Percentiles rank a stretch among this genome's conserved stretches.
Conservation (phyloP, 192 early-diverging fungal genomes). For the Diversispora epigaea region DNA sequence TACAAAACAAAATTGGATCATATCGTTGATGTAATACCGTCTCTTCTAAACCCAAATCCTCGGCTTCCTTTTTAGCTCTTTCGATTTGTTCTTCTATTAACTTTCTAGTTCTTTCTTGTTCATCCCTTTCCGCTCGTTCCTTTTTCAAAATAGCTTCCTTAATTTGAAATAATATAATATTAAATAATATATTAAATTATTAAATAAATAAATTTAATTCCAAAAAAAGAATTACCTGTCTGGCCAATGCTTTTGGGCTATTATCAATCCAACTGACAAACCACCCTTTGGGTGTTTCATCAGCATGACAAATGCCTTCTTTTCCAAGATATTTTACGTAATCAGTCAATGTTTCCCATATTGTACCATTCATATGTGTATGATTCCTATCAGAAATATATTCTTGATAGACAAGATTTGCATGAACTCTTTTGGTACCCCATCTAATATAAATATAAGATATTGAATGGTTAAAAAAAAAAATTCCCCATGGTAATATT, state of each 20-base stretch:
- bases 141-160: constrained; percentile 75
- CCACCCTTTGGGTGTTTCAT: constrained; percentile 90
- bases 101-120: constrained; percentile 80
- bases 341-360: constrained; percentile 87
- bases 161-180: constrained; percentile 1
- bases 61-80: constrained; percentile 60
- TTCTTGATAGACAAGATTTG: constrained; percentile 98
- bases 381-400: constrained; percentile 89
- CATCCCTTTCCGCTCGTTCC: constrained; percentile 78
- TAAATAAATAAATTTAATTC: background rate
- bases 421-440: constrained; percentile 77
- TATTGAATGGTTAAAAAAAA: background rate
- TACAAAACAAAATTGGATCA: background rate
- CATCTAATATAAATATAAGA: constrained; percentile 46
- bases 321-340: constrained; percentile 86
- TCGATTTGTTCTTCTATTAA: constrained; percentile 83
- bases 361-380: constrained; percentile 94
- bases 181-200: background rate
- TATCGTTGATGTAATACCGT: constrained; percentile 3
- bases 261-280: constrained; percentile 91
- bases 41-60: constrained; percentile 32
- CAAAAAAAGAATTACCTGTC: constrained; percentile 63
- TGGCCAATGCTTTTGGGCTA: constrained; percentile 80
- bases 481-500: background rate
- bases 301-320: constrained; percentile 79